Evolutionary conservation across 2,329 filamentous ascomycete genomes (phyloP).

Genomic region (Lecanicillium sp.): DNA sequence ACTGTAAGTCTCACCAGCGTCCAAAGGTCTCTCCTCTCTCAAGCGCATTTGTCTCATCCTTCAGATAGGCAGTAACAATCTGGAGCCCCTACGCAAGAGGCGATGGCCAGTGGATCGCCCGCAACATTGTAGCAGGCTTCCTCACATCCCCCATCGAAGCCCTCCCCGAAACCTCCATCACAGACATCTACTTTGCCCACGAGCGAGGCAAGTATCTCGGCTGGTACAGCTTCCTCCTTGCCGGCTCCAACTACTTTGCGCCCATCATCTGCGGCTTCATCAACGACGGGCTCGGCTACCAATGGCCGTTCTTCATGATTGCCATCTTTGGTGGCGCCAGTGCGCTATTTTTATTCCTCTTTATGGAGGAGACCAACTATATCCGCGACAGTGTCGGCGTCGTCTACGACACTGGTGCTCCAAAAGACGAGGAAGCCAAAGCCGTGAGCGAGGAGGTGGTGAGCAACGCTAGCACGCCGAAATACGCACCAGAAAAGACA

Average conservation of each 20-base stretch:
- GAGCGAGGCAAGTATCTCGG: conserved; percentile 34
- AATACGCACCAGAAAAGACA: conserved; percentile 23
- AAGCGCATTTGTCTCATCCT: neutral
- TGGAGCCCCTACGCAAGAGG: conserved; percentile 29
- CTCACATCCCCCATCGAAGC: conserved; percentile 37
- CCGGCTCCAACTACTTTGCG: conserved; percentile 31
- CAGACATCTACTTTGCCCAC: conserved; percentile 33
- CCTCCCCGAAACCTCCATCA: conserved; percentile 34
- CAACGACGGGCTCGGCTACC: conserved; percentile 29
- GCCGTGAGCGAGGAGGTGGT: conserved; percentile 6
- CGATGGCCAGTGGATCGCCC: conserved; percentile 35
- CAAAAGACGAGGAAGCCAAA: neutral
- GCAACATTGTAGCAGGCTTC: conserved; percentile 34
- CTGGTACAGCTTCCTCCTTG: conserved; percentile 31
- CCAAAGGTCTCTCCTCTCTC: too few relatives aligned
- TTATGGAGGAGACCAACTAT: conserved; percentile 54
- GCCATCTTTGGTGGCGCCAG: conserved; percentile 27
- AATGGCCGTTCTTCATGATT: conserved; percentile 35
- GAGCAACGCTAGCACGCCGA: neutral
- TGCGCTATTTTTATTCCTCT: conserved; percentile 38
- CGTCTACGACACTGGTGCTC: neutral
- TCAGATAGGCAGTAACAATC: conserved; percentile 9
- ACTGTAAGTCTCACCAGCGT: conserved; percentile 18
- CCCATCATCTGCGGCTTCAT: conserved; percentile 37
- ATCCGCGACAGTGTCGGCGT: conserved; percentile 19